These are phyloP conservation scores for Casaregolazyma lundiana DNA, from an alignment of 1,139 yeast species.

Conservation along the genomic window DNA sequence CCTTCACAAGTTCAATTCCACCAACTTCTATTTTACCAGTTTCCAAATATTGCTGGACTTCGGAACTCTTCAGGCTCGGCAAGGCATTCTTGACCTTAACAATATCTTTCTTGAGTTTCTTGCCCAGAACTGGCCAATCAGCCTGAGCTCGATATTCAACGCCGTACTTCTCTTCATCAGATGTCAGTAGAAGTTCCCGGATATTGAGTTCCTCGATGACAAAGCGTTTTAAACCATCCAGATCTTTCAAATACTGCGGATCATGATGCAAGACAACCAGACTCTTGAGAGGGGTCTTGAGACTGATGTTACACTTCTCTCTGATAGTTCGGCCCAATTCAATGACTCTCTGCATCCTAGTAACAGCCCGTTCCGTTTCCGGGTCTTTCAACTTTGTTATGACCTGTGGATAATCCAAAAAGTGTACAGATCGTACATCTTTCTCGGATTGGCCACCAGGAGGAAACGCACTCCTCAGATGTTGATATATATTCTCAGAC, in stretches of 20 bases:
- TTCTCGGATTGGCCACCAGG: slow-evolving; percentile 37
- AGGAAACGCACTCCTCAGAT: slow-evolving; percentile 61
- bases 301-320: slow-evolving; percentile 88
- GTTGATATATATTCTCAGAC: slow-evolving; percentile 83
- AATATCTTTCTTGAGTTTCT: slow-evolving; percentile 90
- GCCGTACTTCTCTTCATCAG: slow-evolving; percentile 87
- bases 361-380: slow-evolving; percentile 62
- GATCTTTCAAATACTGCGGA: slow-evolving; percentile 65
- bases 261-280: slow-evolving; percentile 84
- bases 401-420: slow-evolving; percentile 83
- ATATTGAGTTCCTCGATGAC: slow-evolving; percentile 89
- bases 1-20: slow-evolving; percentile 79
- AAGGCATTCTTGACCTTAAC: slow-evolving; percentile 92
- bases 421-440: slow-evolving; percentile 85
- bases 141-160: slow-evolving; percentile 93
- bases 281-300: slow-evolving; percentile 91
- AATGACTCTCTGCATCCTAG: slow-evolving; percentile 95
- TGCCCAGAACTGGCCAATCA: slow-evolving; percentile 98
- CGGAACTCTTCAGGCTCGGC: slow-evolving; percentile 72
- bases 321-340: slow-evolving; percentile 95
- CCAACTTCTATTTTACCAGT: slow-evolving; percentile 81
- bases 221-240: slow-evolving; percentile 71
- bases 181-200: slow-evolving; percentile 79
- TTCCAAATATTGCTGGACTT: slow-evolving; percentile 70
- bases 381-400: slow-evolving; percentile 77